Percentiles rank a stretch among this genome's conserved stretches.
Evolutionary conservation across 495 filamentous ascomycete genomes (phyloP).

Genomic region (Tetracladium setigerum): DNA sequence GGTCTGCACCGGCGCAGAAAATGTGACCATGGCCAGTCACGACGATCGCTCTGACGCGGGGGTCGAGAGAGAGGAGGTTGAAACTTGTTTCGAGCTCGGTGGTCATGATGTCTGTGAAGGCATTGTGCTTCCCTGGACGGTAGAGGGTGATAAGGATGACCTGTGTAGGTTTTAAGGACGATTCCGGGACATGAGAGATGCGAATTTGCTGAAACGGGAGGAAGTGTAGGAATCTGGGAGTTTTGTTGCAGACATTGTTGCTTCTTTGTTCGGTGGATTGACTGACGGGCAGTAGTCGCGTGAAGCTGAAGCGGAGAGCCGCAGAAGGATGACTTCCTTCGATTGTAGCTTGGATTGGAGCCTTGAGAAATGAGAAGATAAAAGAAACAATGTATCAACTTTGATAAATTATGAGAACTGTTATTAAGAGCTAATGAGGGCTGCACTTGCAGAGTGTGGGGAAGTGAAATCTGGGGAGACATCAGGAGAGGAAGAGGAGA

Average conservation of each 20-base stretch:
- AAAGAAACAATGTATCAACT: no score
- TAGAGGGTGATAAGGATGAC: conserved; percentile 49
- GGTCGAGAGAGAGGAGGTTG: conserved; percentile 44
- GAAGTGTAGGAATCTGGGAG: conserved; percentile 28
- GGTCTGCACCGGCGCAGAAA: conserved; percentile 61
- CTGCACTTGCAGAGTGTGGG: no score
- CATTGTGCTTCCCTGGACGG: conserved; percentile 54
- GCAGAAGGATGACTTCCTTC: no score
- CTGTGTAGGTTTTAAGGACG: conserved; percentile 40
- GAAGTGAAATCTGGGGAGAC: no score
- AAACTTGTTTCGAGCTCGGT: conserved; percentile 46
- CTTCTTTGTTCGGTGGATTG: no score
- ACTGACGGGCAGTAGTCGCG: no score
- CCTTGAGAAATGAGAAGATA: no score
- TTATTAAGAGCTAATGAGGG: no score
- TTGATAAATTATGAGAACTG: no score
- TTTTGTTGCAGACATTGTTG: conserved; percentile 16
- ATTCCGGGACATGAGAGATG: conserved; percentile 42
- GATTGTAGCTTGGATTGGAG: no score
- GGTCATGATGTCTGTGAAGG: conserved; percentile 51
- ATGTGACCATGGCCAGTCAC: conserved; percentile 47
- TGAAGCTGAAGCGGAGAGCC: no score
- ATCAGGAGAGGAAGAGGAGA: no score
- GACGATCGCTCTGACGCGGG: conserved; percentile 49
- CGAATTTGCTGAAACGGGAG: conserved; percentile 33